phyloP scores from a whole-genome alignment of 352 stramenopile genomes.

The Globisporangium barbulae region DNA sequence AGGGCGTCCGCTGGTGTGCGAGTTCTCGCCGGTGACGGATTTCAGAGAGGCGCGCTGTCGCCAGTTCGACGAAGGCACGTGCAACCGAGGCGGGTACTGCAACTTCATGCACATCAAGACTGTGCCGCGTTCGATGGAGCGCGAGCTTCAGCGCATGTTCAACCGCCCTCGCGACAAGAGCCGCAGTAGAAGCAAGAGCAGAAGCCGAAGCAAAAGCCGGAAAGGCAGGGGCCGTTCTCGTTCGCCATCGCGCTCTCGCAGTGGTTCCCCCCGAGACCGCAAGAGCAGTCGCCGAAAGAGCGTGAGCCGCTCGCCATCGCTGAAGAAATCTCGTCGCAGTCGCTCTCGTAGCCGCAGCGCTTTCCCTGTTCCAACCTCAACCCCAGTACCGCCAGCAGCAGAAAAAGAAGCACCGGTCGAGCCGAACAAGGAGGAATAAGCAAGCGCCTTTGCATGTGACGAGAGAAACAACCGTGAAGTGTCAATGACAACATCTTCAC shows the following conservation, averaged over 20 bases:
- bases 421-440: conserved; percentile 12
- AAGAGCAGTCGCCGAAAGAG: conserved; percentile 37
- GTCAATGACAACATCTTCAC: not conserved
- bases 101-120: conserved; percentile 99
- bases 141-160: conserved; percentile 84
- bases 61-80: conserved; percentile 98
- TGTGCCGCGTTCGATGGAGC: conserved; percentile 78
- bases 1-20: conserved; percentile 92
- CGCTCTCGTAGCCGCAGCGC: conserved; percentile 50
- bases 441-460: not conserved
- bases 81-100: conserved; percentile 97
- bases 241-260: conserved; percentile 44
- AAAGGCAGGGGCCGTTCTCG: conserved; percentile 26
- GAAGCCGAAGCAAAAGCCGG: conserved; percentile 40
- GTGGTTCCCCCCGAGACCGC: conserved; percentile 33
- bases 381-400: not conserved
- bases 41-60: conserved; percentile 97
- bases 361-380: conserved; percentile 1
- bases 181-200: conserved; percentile 39
- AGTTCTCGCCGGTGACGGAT: conserved; percentile 99
- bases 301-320: conserved; percentile 41
- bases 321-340: conserved; percentile 42
- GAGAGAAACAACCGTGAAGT: not conserved
- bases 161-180: conserved; percentile 62
- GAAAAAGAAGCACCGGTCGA: conserved; percentile 20